Base-by-base conservation (phyloP, 441 rosid species). In the Arabidopsis lyrata region DNA sequence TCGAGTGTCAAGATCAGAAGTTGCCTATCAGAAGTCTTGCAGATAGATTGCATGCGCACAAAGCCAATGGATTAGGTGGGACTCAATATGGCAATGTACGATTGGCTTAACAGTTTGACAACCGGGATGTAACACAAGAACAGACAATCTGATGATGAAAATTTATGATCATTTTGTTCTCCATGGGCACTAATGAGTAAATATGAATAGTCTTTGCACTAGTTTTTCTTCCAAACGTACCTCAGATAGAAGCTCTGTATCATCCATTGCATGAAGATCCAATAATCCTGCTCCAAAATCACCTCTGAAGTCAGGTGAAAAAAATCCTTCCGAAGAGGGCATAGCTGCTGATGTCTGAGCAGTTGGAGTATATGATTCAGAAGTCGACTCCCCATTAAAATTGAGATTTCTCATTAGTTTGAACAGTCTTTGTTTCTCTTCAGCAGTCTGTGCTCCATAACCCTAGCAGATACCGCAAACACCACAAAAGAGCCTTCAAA, bases 261-360 rank as follows among this genome's bases (percentile, higher is more conserved):
- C 99, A 80, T 96, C 97, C 97, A 96, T 89, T 49, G 97, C 95
- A 82, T 93, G 97, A 72, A 96, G 99, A 87, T 96, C 97, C 82
- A 96, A 69, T 66, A 96, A 97, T 45, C 97, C 99, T 76, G 97
- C 97, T 62, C 99, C 99, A 87, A 93, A 91, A 77, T 93, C 99
- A 67, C 99, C 97, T 83, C 93, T 87, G 70, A 96, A 90, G 38
- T 93, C 97, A 0, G 93, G 86, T 67, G 99, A 84, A 79, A 83
- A 92, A 75, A 90, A 84, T 24, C 93, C 91, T 77, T 93, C 99
- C 15, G 92, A 86, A 74, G 86, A 83, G 70, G 83, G 78, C 44
- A 81, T 71, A 58, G 86, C 87, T 77, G 87, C 87, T 36, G 84
- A 84, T 63, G 85, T 78, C 81, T 86, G 97, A 35, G 83, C 88